Percentiles rank a stretch among this genome's conserved stretches.
Evolutionary conservation across 345 rosid genomes (phyloP).

Genomic region (Xanthoceras sorbifolium): DNA sequence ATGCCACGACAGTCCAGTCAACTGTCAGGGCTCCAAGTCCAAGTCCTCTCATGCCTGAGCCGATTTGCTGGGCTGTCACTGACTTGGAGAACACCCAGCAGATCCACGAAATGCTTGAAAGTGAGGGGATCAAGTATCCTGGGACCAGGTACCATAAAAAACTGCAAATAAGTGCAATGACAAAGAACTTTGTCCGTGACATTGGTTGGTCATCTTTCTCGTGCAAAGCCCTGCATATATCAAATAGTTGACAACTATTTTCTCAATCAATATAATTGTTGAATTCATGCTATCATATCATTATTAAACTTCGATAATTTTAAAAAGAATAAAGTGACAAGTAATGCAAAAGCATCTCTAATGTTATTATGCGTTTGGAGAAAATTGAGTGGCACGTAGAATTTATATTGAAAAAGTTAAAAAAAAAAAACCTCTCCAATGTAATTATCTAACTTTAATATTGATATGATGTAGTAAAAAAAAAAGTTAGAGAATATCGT

Average conservation of each 20-base stretch:
- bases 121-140: conserved; percentile 80
- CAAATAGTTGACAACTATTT: not conserved
- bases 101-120: conserved; percentile 80
- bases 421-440: too few species aligned
- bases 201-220: conserved; percentile 73
- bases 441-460: too few species aligned
- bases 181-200: conserved; percentile 83
- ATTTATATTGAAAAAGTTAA: too few species aligned
- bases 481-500: too few species aligned
- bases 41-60: conserved; percentile 84
- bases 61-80: conserved; percentile 81
- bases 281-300: too few species aligned
- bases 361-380: too few species aligned
- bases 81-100: conserved; percentile 86
- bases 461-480: too few species aligned
- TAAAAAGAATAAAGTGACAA: too few species aligned
- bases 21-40: conserved; percentile 85
- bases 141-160: conserved; percentile 75
- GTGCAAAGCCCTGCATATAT: conserved; percentile 72
- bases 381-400: too few species aligned
- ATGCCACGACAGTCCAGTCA: conserved; percentile 79
- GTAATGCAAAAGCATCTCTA: too few species aligned
- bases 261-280: too few species aligned
- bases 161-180: conserved; percentile 71
- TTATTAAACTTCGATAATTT: too few species aligned